phyloP scores from a whole-genome alignment of 768 basidiomycete genomes.

The Stropharia rugosoannulata region DNA sequence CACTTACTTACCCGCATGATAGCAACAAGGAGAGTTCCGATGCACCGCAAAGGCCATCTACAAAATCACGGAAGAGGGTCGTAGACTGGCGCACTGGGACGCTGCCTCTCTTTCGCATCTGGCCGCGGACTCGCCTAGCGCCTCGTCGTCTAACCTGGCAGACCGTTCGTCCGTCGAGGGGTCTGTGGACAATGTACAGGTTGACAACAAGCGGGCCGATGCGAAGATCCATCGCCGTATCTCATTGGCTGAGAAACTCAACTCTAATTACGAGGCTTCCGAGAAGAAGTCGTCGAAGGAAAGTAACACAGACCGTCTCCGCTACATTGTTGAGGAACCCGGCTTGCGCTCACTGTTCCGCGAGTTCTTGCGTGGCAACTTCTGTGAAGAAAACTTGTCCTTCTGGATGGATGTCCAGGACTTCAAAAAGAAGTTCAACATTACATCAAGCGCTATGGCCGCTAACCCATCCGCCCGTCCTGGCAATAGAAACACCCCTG shows the following conservation, averaged over 20 bases:
- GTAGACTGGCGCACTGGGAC: conserved; percentile 85
- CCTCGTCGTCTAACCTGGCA: conserved; percentile 62
- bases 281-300: conserved; percentile 69
- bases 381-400: conserved; percentile 96
- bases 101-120: conserved; percentile 29
- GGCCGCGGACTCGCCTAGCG: conserved; percentile 56
- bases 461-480: conserved; percentile 38
- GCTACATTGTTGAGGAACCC: conserved; percentile 92
- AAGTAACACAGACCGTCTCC: conserved; percentile 88
- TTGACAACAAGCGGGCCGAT: conserved; percentile 32
- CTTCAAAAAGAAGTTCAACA: conserved; percentile 94
- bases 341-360: conserved; percentile 87
- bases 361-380: conserved; percentile 91
- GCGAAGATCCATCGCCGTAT: conserved; percentile 75
- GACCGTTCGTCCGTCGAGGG: conserved; percentile 64
- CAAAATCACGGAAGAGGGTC: conserved; percentile 90
- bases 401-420: conserved; percentile 98
- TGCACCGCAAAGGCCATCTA: conserved; percentile 96
- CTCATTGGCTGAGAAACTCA: conserved; percentile 74
- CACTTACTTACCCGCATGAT: conserved; percentile 15
- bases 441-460: conserved; percentile 88
- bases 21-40: conserved; percentile 96
- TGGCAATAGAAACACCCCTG: conserved; percentile 53
- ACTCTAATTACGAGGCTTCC: conserved; percentile 48
- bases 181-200: conserved; percentile 27